Evolutionary conservation across 2,329 filamentous ascomycete species (phyloP).

Genomic region (Huntiella moniliformis): DNA sequence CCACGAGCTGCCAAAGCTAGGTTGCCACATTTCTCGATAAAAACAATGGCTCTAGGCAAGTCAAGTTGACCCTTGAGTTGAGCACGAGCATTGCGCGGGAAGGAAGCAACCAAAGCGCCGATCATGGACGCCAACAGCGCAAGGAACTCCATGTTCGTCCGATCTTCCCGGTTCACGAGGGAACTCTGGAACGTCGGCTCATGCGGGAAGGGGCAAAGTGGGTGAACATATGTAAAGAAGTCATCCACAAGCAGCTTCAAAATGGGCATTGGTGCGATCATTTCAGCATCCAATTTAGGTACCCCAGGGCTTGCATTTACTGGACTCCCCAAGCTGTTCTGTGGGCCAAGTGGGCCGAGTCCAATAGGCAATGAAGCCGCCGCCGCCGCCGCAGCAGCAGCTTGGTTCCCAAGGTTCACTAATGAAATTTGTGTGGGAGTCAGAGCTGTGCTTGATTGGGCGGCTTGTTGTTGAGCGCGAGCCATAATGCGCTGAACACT

Average conservation of each 20-base stretch:
- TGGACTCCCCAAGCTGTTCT: neutral
- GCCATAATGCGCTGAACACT: constrained; percentile 13
- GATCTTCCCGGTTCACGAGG: constrained; percentile 47
- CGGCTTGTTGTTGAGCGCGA: constrained; percentile 23
- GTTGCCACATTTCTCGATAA: constrained; percentile 52
- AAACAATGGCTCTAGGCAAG: constrained; percentile 48
- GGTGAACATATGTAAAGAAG: constrained; percentile 69
- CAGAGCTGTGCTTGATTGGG: constrained; percentile 35
- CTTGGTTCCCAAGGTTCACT: constrained; percentile 3
- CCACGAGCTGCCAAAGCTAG: constrained; percentile 51
- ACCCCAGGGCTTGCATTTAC: neutral
- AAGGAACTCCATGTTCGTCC: constrained; percentile 46
- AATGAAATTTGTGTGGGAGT: constrained; percentile 17
- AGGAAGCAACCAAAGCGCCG: constrained; percentile 52
- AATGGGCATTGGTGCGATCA: constrained; percentile 50
- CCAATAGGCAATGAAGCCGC: constrained; percentile 3
- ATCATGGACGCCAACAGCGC: constrained; percentile 59
- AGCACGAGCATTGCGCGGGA: constrained; percentile 50
- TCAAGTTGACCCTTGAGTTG: constrained; percentile 49
- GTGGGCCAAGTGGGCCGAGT: neutral
- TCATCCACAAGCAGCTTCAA: constrained; percentile 56
- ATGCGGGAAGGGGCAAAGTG: constrained; percentile 59
- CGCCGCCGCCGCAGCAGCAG: neutral
- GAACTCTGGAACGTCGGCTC: constrained; percentile 57
- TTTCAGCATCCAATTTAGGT: constrained; percentile 37